Evolutionary conservation across 192 early-diverging fungal genomes (phyloP), one percentile per base, ranked within the genome.

Genomic region (Helicostylum pulchrum): DNA sequence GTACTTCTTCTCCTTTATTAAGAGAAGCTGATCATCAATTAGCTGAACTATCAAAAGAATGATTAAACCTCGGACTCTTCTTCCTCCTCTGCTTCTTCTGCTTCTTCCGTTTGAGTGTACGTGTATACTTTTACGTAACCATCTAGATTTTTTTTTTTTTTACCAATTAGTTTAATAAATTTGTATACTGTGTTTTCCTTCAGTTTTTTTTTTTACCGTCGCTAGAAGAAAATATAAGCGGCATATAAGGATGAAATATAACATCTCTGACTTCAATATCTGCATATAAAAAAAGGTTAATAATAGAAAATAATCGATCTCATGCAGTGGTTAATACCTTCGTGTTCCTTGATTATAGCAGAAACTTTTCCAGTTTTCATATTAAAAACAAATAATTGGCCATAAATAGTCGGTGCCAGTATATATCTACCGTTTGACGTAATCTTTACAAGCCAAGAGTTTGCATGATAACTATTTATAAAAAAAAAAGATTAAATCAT

Each of bases 401-500:
- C 95, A 52, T 88, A 88, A 49, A 90, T 88, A 3, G 94, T 95
- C 0, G 94, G 94, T 20, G 94, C 95, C 42, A 87, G 67, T 12
- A 98, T 61, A 64, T 95, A 94, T 39, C 94, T 78, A 8, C 94
- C 92, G 69, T 95, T 98, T 21, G 87, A 87, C 0, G 92, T 73
- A 34, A 98, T 81, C 39, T 94, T 93, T 36, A 92, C 91, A 14
- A 95, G 79, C 95, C 95, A 98, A 26, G 95, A 96, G 68, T 98
- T 98, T 15, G 94, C 90, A 59, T 79, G 80, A 60, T 91, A 91
- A 46, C 88, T 91, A 63, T 10, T 17, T 39, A 7, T 5, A 36
- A 36, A 20, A 46, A 58, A 23, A 26, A 70, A 19, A 55, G 15
- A 47, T 42, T 26, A 59, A 36, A 43, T n/a, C n/a, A n/a, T n/a